Conservation (phyloP, 768 basidiomycete genomes). For the Tulasnella sp. region DNA sequence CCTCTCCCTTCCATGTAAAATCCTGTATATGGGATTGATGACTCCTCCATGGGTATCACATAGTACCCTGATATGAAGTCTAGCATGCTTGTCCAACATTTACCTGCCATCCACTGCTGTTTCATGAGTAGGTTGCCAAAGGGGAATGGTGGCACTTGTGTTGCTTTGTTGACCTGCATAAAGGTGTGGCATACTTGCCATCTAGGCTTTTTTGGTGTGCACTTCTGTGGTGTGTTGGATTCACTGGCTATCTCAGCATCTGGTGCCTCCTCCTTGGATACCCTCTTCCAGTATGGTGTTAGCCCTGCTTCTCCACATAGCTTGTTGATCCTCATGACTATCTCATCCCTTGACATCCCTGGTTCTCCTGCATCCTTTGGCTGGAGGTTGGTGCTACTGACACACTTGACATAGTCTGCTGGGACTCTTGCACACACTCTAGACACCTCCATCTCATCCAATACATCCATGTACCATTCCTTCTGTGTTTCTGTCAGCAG, state of each 20-base stretch:
- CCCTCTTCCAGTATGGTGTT: constrained; percentile 14
- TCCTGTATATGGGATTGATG: constrained; percentile 22
- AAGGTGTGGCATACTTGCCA: constrained; percentile 36
- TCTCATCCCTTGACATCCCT: constrained; percentile 29
- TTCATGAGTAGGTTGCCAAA: constrained; percentile 32
- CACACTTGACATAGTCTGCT: constrained; percentile 30
- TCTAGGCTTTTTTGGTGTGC: no score
- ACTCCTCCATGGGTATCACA: constrained; percentile 18
- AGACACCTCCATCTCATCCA: constrained; percentile 30
- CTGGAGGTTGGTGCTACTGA: constrained; percentile 29
- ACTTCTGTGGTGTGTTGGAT: not conserved
- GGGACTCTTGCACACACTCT: constrained; percentile 28
- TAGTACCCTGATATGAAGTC: constrained; percentile 35
- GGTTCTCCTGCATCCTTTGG: constrained; percentile 29
- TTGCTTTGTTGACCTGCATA: constrained; percentile 24
- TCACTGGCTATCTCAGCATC: not conserved
- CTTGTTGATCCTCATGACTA: constrained; percentile 29
- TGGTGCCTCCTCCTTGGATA: not conserved
- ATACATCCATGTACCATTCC: constrained; percentile 25
- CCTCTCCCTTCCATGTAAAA: constrained; percentile 35
- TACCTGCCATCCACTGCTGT: constrained; percentile 30
- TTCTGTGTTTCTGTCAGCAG: constrained; percentile 28
- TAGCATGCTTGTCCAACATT: constrained; percentile 29
- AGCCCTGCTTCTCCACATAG: constrained; percentile 27
- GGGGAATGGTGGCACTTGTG: constrained; percentile 21